phyloP scores from a whole-genome alignment of 805 yeast genomes.

The Torulaspora gathmanii region DNA sequence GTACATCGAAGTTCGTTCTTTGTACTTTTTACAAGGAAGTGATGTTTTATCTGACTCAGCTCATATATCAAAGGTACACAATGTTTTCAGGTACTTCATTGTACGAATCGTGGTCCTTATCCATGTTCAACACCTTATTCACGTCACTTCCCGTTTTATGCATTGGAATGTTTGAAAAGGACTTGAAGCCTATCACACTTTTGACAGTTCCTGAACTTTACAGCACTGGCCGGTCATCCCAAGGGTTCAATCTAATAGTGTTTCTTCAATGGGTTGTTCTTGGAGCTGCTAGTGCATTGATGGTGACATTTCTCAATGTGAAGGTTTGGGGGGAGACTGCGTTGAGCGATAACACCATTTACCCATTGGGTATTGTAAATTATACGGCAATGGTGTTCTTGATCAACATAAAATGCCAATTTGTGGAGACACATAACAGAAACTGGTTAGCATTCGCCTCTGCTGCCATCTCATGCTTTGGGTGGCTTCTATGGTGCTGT shows the following conservation, averaged over 20 bases:
- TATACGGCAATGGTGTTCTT: conserved; percentile 69
- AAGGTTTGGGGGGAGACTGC: conserved; percentile 69
- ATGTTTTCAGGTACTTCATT: conserved; percentile 89
- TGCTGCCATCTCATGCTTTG: conserved; percentile 66
- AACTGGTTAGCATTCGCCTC: conserved; percentile 66
- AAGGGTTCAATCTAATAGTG: conserved; percentile 64
- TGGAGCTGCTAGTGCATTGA: conserved; percentile 68
- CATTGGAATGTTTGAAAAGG: conserved; percentile 94
- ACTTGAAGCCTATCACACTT: conserved; percentile 79
- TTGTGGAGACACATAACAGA: conserved; percentile 74
- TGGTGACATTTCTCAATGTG: conserved; percentile 63
- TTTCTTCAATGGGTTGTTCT: conserved; percentile 75
- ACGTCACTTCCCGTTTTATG: conserved; percentile 89
- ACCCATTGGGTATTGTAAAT: conserved; percentile 73
- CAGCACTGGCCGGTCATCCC: conserved; percentile 64
- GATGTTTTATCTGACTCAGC: conserved; percentile 82
- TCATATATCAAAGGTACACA: conserved; percentile 78
- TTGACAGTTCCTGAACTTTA: conserved; percentile 91
- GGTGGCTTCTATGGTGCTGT: conserved; percentile 83
- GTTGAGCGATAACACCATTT: conserved; percentile 65
- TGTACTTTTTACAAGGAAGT: conserved; percentile 94
- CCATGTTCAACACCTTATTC: conserved; percentile 95
- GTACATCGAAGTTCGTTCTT: conserved; percentile 87
- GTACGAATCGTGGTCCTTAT: conserved; percentile 92
- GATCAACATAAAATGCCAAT: conserved; percentile 72